phyloP scores from a whole-genome alignment of 2,329 filamentous ascomycete species.

The Ilyonectria robusta region DNA sequence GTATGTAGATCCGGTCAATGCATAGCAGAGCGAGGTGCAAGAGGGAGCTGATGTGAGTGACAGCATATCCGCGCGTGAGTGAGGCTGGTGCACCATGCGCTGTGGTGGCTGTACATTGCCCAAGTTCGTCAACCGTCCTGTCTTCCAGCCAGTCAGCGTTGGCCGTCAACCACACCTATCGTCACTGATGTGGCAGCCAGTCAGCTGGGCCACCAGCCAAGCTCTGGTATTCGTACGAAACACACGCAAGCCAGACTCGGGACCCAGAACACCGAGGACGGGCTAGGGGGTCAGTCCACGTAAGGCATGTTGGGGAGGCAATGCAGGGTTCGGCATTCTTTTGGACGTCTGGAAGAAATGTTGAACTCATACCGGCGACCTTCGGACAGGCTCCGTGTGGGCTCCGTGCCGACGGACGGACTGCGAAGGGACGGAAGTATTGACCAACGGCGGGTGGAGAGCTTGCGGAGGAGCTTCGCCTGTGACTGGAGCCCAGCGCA shows the following conservation, averaged over 20 bases:
- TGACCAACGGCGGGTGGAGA: background rate
- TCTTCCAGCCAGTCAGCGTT: constrained; percentile 15
- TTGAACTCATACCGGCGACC: background rate
- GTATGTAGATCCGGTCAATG: background rate
- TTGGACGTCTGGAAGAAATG: background rate
- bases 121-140: constrained; percentile 5
- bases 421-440: background rate
- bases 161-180: background rate
- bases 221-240: constrained; percentile 8
- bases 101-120: constrained; percentile 27
- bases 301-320: background rate
- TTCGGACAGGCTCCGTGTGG: background rate
- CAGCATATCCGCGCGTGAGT: constrained; percentile 1
- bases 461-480: background rate
- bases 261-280: constrained; percentile 1
- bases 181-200: constrained; percentile 15
- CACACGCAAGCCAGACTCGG: background rate
- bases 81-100: constrained; percentile 24
- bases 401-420: background rate
- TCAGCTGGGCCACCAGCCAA: constrained; percentile 12
- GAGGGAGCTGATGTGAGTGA: constrained; percentile 14
- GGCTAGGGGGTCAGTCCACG: background rate
- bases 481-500: constrained; percentile 2
- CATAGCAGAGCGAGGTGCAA: background rate
- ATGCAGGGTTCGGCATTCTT: background rate